Evolutionary conservation across 2,329 filamentous ascomycete genomes (phyloP), one percentile per base, ranked within the genome.

Genomic region (Hortaea sp.): DNA sequence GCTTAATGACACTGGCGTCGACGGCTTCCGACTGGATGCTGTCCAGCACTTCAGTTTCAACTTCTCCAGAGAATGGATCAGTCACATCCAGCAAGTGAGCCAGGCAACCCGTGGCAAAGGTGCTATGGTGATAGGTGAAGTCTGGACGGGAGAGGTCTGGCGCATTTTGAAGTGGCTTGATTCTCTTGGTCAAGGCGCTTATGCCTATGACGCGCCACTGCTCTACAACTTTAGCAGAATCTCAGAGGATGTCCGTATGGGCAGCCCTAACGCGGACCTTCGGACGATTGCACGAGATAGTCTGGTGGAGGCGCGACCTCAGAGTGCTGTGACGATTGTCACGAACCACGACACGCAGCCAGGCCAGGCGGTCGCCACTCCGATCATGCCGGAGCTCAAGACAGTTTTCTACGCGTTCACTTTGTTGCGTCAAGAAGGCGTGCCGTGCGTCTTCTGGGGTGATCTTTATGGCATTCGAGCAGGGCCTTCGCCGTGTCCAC

Each of bases 341-440:
- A 79, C 78, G 64, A 86, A 85, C 63, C 83, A 86, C 65, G 83
- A 87, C 60, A 86, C 82, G 0, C 67, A 80, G 63, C 69, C 75
- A 31, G 78, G 79, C 30, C 81, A 84, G 61, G 74, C 78, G 1
- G 69, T 82, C 39, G 79, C 76, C 54, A 77, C 79, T 0, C 75
- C 76, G 1, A 76, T 88, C 37, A 73, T 78, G 46, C 69, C 72
- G 28, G 81, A 77, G 66, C 84, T 88, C 69, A 85, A 85, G 62
- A 75, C 81, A 0, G 70, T 87, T 11, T 84, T 82, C 9, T 86
- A 88, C 62, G 69, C 81, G 0, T 71, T 88, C 39, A 85, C 87
- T 46, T 74, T 88, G 1, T 76, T 88, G 28, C 75, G 80, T 9
- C 64, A 71, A 42, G 68, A 76, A 31, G 81, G 81, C 11, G 73